Conservation (phyloP, 2,329 filamentous ascomycete genomes). For the Cladorrhinum sp. region DNA sequence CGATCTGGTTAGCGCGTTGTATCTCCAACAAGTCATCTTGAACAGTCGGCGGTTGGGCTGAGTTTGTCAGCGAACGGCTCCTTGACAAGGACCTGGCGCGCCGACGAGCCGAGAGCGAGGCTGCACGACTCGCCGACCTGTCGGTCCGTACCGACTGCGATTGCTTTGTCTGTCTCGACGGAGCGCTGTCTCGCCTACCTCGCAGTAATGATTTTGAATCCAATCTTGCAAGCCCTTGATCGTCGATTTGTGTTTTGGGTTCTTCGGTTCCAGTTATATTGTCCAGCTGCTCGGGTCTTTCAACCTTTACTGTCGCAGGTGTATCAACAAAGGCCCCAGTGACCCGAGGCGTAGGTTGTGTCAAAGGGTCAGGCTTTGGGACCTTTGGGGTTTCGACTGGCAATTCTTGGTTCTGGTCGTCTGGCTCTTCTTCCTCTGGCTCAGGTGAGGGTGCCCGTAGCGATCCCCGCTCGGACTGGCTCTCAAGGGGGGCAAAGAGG, state of each 20-base stretch:
- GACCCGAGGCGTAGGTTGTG: constrained; percentile 52
- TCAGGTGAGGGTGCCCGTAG: constrained; percentile 48
- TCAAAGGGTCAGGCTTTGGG: constrained; percentile 42
- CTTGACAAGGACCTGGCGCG: constrained; percentile 38
- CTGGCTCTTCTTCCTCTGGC: constrained; percentile 35
- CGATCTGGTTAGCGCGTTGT: constrained; percentile 50
- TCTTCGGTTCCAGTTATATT: background rate
- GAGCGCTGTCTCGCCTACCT: constrained; percentile 9
- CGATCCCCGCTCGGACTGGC: constrained; percentile 55
- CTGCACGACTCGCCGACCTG: constrained; percentile 15
- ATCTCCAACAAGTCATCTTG: constrained; percentile 55
- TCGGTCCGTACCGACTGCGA: constrained; percentile 22
- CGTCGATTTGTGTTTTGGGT: background rate
- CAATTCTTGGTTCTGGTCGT: constrained; percentile 36
- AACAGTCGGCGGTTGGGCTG: constrained; percentile 51
- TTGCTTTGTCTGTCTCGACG: constrained; percentile 16
- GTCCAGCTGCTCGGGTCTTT: constrained; percentile 28
- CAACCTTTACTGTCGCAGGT: constrained; percentile 45
- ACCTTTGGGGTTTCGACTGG: constrained; percentile 48
- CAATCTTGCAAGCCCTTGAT: background rate
- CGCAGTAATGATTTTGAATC: constrained; percentile 8
- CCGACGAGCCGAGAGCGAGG: constrained; percentile 21
- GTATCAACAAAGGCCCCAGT: constrained; percentile 58
- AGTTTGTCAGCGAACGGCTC: constrained; percentile 48
- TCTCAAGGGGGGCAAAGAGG: constrained; percentile 53